A percentile compares a stretch with the other conserved stretches of the same genome.
Conservation (phyloP, 2,329 filamentous ascomycete species). For the Colletotrichum truncatum region DNA sequence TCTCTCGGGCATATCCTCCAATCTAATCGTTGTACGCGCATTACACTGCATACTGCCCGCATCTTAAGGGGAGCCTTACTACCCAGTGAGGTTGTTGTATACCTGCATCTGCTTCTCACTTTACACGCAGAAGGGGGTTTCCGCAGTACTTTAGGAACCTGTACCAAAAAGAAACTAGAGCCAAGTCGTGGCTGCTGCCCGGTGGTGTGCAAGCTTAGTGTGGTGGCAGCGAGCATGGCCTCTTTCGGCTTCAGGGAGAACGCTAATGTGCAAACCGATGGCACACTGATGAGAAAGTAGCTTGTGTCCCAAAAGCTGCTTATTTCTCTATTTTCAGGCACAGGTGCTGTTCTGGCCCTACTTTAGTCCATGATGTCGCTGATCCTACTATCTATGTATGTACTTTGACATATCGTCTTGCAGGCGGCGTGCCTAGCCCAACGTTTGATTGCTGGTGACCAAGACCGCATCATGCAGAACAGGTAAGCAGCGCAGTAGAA, state of each 20-base stretch:
- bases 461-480: too few species aligned
- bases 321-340: constrained; percentile 4
- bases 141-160: constrained; percentile 5
- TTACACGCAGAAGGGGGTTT: neutral
- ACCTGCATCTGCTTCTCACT: neutral
- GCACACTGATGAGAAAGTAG: neutral
- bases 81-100: too few species aligned
- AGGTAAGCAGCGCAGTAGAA: neutral
- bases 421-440: too few species aligned
- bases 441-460: too few species aligned
- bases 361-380: neutral
- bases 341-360: neutral
- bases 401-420: too few species aligned
- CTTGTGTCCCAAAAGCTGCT: neutral
- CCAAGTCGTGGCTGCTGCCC: constrained; percentile 14
- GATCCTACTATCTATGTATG: constrained; percentile 11
- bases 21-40: too few species aligned
- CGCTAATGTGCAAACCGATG: neutral
- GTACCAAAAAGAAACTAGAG: constrained; percentile 13
- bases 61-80: too few species aligned
- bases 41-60: too few species aligned
- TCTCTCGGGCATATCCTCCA: too few species aligned
- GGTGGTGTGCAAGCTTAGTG: constrained; percentile 13
- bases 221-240: constrained; percentile 12
- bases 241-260: constrained; percentile 13